Base-by-base conservation (phyloP, 805 yeast genomes). In the Wickerhamomyces bovis region DNA sequence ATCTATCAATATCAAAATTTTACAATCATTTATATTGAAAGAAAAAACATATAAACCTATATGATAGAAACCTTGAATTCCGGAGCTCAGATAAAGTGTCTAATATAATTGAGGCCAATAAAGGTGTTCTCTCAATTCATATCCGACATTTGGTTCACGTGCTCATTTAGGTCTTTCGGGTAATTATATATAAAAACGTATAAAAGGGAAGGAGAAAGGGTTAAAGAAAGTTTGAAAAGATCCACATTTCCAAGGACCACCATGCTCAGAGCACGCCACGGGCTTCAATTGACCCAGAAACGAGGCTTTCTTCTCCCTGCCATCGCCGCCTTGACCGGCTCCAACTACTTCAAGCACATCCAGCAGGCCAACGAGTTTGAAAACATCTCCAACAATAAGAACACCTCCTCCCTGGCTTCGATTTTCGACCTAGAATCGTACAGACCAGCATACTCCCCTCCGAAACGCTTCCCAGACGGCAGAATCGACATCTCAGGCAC, bases 401-500 rank as follows among this genome's bases (percentile, higher is more conserved):
- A 31, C 52, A 20, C 46, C 46, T 18, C 36, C 18, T 41, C 40
- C n/a, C 11, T 36, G 18, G 11, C 21, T n/a, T 36, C 40, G 10
- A 16, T 21, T 19, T 23, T 19, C 31, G 25, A 40, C 10, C 39
- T 25, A 11, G n/a, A 33, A 54, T 49, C 38, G 61, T 62, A 20
- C 62, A 58, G 23, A 47, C 56, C 45, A 52, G 49, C 8, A 61
- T 57, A 40, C 50, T 56, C 53, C 72, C 39, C 75, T 72, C 56
- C 66, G 2, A 30, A 38, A 65, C n/a, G 53, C 73, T 38, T 88
- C 83, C 64, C 83, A 83, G 58, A 54, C 2, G 89, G 87, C 2
- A 95, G 89, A 62, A 82, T 92, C 11, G 95, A 95, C 3, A 69
- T 90, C 43, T 77, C 78, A 53, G 48, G 61, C 1, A 60, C 76